Percentiles rank a stretch among this genome's conserved stretches.
phyloP scores from a whole-genome alignment of 495 filamentous ascomycete species.

The Achaetomiella virescens region DNA sequence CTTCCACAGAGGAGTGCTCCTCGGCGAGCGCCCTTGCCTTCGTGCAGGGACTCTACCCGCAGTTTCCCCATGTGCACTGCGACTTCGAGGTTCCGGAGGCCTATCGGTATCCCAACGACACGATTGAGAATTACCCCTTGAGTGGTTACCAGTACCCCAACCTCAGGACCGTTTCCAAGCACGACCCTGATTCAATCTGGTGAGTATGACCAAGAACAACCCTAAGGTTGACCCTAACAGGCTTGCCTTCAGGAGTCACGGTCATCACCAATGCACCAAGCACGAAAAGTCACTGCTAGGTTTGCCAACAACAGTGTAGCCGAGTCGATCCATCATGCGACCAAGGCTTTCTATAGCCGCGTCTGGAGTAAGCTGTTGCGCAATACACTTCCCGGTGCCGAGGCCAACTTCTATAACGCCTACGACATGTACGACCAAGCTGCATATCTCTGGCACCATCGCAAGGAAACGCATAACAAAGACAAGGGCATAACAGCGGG shows the following conservation, averaged over 20 bases:
- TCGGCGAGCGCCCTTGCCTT: slow-evolving; percentile 34
- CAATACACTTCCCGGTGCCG: slow-evolving; percentile 17
- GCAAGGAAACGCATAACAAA: slow-evolving; percentile 16
- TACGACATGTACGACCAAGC: slow-evolving; percentile 42
- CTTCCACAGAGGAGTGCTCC: slow-evolving; percentile 30
- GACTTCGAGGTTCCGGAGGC: slow-evolving; percentile 16
- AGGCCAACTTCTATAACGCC: slow-evolving; percentile 35
- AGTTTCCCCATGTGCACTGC: slow-evolving; percentile 14
- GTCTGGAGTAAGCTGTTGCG: slow-evolving; percentile 29
- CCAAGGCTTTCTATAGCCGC: slow-evolving; percentile 29
- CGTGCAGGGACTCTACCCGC: slow-evolving; percentile 41
- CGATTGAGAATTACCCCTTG: slow-evolving; percentile 32
- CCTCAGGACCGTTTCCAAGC: slow-evolving; percentile 22
- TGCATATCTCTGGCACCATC: slow-evolving; percentile 33
- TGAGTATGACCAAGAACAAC: slow-evolving; percentile 10
- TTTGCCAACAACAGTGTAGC: slow-evolving; percentile 21
- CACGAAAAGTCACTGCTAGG: slow-evolving; percentile 24
- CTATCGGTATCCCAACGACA: slow-evolving; percentile 29
- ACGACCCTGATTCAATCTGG: slow-evolving; percentile 34
- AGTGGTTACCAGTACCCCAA: slow-evolving; percentile 40
- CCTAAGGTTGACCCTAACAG: background rate
- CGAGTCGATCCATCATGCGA: slow-evolving; percentile 21
- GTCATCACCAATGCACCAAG: slow-evolving; percentile 25
- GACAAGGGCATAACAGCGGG: slow-evolving; percentile 11
- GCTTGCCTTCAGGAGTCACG: slow-evolving; percentile 26